Evolutionary conservation across 306 rosid genomes (phyloP).

Genomic region (Cucumis sativus): Cucumber_9930_V3 NC_026656.2:22936001-22936500

Average conservation of each 20-base stretch:
- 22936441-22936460: no score
- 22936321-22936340: not conserved
- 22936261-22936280: constrained; percentile 60
- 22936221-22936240: constrained; percentile 25
- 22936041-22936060: not conserved
- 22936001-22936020: constrained; percentile 55
- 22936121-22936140: not conserved
- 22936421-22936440: no score
- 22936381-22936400: no score
- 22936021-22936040: not conserved
- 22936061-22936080: not conserved
- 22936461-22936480: no score
- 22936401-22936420: no score
- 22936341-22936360: not conserved
- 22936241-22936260: constrained; percentile 45
- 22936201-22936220: not conserved
- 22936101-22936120: not conserved
- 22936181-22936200: not conserved
- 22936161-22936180: not conserved
- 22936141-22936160: not conserved
- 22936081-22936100: no score
- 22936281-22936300: constrained; percentile 58
- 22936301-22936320: not conserved
- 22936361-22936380: no score
- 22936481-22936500: no score